phyloP scores from a whole-genome alignment of 169 alveolate genomes.

The Nephromyces sp. region DNA sequence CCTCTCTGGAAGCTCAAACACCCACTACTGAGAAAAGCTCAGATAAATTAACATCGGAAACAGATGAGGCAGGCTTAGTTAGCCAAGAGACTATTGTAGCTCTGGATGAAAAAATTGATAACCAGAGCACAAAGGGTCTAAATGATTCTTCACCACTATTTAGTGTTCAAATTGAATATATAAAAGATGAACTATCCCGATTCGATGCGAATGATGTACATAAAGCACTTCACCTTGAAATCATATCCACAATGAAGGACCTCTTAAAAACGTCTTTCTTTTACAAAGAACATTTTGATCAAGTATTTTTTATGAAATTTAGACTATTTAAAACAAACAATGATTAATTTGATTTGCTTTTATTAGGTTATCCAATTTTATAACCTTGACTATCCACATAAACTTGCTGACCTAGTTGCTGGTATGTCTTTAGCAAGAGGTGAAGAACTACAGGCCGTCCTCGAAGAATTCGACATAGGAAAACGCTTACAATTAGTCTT shows the following conservation, averaged over 20 bases:
- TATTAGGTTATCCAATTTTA: constrained; percentile 44
- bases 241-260: constrained; percentile 57
- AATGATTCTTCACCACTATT: not conserved
- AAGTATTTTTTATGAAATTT: no score
- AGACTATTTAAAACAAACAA: no score
- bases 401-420: constrained; percentile 62
- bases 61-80: no score
- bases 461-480: constrained; percentile 54
- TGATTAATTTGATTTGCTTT: no score
- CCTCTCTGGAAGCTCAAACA: no score
- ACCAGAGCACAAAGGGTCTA: not conserved
- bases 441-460: constrained; percentile 54
- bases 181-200: not conserved
- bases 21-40: no score
- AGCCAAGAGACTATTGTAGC: no score
- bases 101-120: not conserved
- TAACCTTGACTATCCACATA: constrained; percentile 57
- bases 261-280: constrained; percentile 55
- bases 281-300: constrained; percentile 66
- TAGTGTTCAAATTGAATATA: constrained; percentile 2
- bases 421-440: constrained; percentile 62
- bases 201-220: not conserved
- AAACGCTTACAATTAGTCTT: constrained; percentile 53
- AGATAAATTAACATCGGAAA: no score
- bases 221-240: constrained; percentile 56